Evolutionary conservation across 1,284 basidiomycete genomes (phyloP).

Genomic region (Fomitopsis betulina): DNA sequence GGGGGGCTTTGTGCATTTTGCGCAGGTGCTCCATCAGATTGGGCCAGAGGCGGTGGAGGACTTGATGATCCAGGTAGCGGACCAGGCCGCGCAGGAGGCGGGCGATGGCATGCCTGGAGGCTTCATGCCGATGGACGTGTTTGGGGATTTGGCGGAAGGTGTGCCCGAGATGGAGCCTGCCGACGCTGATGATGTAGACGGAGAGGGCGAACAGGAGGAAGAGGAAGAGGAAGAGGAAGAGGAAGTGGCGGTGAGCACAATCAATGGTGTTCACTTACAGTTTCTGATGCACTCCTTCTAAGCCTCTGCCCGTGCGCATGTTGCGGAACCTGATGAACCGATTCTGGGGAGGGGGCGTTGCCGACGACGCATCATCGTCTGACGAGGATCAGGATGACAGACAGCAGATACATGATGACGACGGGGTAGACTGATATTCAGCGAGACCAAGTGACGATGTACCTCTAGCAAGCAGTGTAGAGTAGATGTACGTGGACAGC

Average conservation of each 20-base stretch:
- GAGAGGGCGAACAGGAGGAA: conserved; percentile 22
- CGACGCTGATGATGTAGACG: conserved; percentile 12
- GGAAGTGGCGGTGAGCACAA: conserved; percentile 41
- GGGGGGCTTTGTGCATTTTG: conserved; percentile 61
- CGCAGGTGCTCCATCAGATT: conserved; percentile 51
- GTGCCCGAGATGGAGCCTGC: not conserved
- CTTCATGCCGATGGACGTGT: conserved; percentile 19
- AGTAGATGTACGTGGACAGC: too few species aligned
- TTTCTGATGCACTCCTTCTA: not conserved
- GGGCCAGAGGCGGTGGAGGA: conserved; percentile 57
- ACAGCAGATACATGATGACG: conserved; percentile 8
- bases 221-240: conserved; percentile 32
- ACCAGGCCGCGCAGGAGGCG: conserved; percentile 21
- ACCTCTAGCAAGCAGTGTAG: too few species aligned
- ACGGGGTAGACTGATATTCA: conserved; percentile 16
- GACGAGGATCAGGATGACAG: conserved; percentile 28
- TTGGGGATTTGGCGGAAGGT: conserved; percentile 21
- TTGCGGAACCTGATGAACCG: conserved; percentile 56
- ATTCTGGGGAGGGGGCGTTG: conserved; percentile 49
- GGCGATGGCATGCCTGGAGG: conserved; percentile 5
- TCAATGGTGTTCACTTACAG: not conserved
- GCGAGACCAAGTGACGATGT: not conserved
- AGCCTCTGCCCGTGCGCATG: conserved; percentile 57
- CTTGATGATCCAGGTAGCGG: conserved; percentile 40
- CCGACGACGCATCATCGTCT: conserved; percentile 27